Evolutionary conservation across 805 yeast genomes (phyloP).

Genomic region (Starmerella lactis-condensi): DNA sequence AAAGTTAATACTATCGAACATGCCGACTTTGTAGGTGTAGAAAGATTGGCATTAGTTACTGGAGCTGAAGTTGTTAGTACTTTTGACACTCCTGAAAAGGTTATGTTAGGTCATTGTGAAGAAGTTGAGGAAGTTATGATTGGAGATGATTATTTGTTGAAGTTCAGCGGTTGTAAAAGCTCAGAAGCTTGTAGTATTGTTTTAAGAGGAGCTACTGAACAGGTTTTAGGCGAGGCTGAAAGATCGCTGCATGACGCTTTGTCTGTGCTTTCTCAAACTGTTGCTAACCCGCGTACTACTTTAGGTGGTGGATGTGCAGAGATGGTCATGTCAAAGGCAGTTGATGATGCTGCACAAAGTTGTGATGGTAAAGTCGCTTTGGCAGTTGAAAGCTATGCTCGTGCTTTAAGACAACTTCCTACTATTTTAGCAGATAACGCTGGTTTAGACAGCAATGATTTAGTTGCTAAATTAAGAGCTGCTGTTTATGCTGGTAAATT

Average conservation of each 20-base stretch:
- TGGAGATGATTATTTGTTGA: constrained; percentile 80
- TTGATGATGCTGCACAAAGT: constrained; percentile 77
- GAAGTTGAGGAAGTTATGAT: constrained; percentile 76
- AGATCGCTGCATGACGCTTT: constrained; percentile 93
- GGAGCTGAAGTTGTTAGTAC: constrained; percentile 98
- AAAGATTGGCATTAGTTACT: constrained; percentile 84
- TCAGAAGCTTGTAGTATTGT: constrained; percentile 95
- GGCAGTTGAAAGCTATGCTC: constrained; percentile 87
- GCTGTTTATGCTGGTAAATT: constrained; percentile 81
- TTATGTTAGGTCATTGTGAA: constrained; percentile 75
- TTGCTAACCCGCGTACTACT: constrained; percentile 76
- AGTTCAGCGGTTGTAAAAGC: constrained; percentile 86
- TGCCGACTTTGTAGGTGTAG: constrained; percentile 96
- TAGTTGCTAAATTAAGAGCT: constrained; percentile 76
- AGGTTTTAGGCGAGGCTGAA: constrained; percentile 88
- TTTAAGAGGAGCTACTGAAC: constrained; percentile 92
- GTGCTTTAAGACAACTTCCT: constrained; percentile 86
- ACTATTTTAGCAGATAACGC: constrained; percentile 93
- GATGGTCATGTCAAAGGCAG: constrained; percentile 94
- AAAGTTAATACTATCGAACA: constrained; percentile 87
- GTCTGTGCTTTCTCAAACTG: constrained; percentile 87
- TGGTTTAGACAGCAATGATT: constrained; percentile 83
- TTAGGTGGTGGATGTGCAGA: constrained; percentile 92
- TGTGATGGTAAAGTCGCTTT: constrained; percentile 82
- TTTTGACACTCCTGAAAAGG: constrained; percentile 77